Percentiles rank a stretch among this genome's conserved stretches.
phyloP scores from a whole-genome alignment of 2,329 filamentous ascomycete species.

The Penicillium frequentans region DNA sequence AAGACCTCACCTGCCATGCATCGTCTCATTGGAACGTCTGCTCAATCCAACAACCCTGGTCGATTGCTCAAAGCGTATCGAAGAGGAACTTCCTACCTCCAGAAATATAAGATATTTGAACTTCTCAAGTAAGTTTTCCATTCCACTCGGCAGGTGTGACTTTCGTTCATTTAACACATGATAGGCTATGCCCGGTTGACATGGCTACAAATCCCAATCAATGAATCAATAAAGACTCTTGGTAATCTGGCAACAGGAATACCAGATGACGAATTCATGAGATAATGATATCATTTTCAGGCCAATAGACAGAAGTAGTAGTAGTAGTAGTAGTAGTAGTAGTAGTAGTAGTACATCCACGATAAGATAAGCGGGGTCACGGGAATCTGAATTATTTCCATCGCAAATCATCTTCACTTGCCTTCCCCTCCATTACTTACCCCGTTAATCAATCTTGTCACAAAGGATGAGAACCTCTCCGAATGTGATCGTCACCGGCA shows the following conservation, averaged over 20 bases:
- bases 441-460: not conserved
- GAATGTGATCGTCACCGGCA: constrained; percentile 94
- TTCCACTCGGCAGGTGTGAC: too few relatives aligned
- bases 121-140: constrained; percentile 60
- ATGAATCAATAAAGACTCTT: not conserved
- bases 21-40: constrained; percentile 53
- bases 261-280: not conserved
- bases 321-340: too few relatives aligned
- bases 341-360: not conserved
- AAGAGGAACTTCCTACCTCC: constrained; percentile 65
- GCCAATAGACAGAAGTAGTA: not conserved
- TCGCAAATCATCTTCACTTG: constrained; percentile 5
- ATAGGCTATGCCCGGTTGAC: not conserved
- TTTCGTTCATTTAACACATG: not conserved
- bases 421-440: not conserved
- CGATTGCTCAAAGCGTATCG: constrained; percentile 71
- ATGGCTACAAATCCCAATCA: not conserved
- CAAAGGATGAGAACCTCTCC: constrained; percentile 52
- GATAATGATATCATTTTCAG: not conserved
- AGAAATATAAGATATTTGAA: constrained; percentile 75
- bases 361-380: constrained; percentile 23
- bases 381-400: constrained; percentile 21
- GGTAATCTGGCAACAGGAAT: not conserved
- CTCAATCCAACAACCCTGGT: constrained; percentile 47
- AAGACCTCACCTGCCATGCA: constrained; percentile 65